phyloP scores from a whole-genome alignment of 2,329 filamentous ascomycete genomes.

The Tympanopsis confertula region DNA sequence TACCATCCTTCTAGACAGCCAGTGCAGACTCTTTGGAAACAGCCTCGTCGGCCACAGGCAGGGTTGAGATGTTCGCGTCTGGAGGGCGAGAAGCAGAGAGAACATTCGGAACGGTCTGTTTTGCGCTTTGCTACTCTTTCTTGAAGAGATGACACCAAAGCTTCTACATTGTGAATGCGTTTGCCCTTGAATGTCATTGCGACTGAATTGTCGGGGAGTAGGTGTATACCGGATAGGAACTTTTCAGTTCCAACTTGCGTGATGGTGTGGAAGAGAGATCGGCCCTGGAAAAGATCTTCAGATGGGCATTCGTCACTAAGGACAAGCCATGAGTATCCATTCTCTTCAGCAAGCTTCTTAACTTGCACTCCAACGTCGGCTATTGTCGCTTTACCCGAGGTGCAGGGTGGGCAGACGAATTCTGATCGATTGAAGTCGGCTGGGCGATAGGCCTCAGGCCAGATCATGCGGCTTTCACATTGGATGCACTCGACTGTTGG shows the following conservation, averaged over 20 bases:
- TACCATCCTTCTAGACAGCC: slow-evolving; percentile 30
- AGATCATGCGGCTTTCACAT: slow-evolving; percentile 33
- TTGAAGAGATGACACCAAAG: slow-evolving; percentile 19
- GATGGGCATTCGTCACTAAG: slow-evolving; percentile 22
- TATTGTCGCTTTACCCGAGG: slow-evolving; percentile 18
- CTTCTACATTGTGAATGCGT: slow-evolving; percentile 24
- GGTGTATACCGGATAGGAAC: slow-evolving; percentile 21
- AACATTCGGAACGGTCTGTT: slow-evolving; percentile 25
- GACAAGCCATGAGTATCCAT: slow-evolving; percentile 30
- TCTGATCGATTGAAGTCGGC: slow-evolving; percentile 11
- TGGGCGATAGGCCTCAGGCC: slow-evolving; percentile 29
- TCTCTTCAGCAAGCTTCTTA: slow-evolving; percentile 22
- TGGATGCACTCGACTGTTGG: slow-evolving; percentile 30
- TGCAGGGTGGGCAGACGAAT: slow-evolving; percentile 30
- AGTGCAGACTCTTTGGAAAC: slow-evolving; percentile 27
- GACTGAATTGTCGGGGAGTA: slow-evolving; percentile 15
- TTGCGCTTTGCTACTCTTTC: slow-evolving; percentile 23
- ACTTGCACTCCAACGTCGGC: slow-evolving; percentile 23
- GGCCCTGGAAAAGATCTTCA: slow-evolving; percentile 20
- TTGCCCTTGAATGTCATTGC: slow-evolving; percentile 23
- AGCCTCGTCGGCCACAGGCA: slow-evolving; percentile 32
- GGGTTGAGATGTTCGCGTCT: slow-evolving; percentile 21
- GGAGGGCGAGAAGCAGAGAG: slow-evolving; percentile 29
- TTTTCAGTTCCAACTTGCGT: slow-evolving; percentile 15
- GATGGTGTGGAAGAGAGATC: slow-evolving; percentile 25